Evolutionary conservation across 2,329 filamentous ascomycete species (phyloP), one percentile per base, ranked within the genome.

Genomic region (Fusarium liriodendri): DNA sequence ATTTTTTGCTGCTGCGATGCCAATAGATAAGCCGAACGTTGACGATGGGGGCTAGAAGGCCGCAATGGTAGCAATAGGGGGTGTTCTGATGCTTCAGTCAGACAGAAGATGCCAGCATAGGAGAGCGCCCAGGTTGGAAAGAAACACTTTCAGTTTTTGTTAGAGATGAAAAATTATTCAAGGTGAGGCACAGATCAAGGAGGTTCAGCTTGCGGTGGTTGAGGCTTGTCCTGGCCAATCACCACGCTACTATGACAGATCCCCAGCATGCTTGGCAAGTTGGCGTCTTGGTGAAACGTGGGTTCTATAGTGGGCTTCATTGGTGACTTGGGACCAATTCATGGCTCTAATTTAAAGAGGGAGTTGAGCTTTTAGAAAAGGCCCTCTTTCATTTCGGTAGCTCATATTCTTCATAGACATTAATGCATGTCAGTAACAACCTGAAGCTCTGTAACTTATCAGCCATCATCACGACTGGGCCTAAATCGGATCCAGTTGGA

Each of bases 401-500:
- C 6, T 45, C 6, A 13, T 35, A 14, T 35, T 35, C n/a, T 42
- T 13, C 5, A 13, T 20, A 42, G 5, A 42, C n/a, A 3, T 6
- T 5, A 20, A 20, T 20, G 2, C n/a, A 0, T 1, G 38, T 4
- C 1, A 20, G 38, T 13, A 22, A 6, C n/a, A 14, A 4, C n/a
- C 13, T n/a, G 4, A 8, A 22, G n/a, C 40, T 14, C 14, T 2
- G n/a, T 22, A n/a, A 14, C 40, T 42, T 14, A 7, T 22, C 6
- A 20, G 6, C 3, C 38, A 42, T 20, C 20, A 42, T 13, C n/a
- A 42, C n/a, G 40, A 4, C 11, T 20, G 3, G n/a, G 7, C 3
- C 40, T 11, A 7, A 14, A 42, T 14, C 14, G 3, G 3, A 22
- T 14, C 22, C 3, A 14, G 40, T 20, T 20, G 10, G 14, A 6